Evolutionary conservation across 2,329 filamentous ascomycete species (phyloP).

Genomic region (Didymella glomerata): DNA sequence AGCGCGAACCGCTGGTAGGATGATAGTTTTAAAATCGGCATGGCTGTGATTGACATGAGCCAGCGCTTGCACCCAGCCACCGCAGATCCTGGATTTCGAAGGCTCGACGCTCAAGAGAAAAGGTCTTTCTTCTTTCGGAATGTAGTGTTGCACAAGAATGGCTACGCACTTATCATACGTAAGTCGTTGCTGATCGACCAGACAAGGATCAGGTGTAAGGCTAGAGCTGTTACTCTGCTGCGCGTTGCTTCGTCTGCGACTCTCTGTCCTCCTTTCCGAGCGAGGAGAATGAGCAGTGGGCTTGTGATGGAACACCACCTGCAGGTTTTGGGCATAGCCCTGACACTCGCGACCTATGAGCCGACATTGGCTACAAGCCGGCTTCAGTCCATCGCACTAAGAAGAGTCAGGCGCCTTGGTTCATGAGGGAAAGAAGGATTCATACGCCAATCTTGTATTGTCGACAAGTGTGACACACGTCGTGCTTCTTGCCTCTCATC

Average conservation of each 20-base stretch:
- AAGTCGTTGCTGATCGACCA: neutral
- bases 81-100: constrained; percentile 15
- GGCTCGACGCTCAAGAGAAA: constrained; percentile 10
- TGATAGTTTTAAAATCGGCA: constrained; percentile 1
- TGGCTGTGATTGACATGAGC: constrained; percentile 11
- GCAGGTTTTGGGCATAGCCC: constrained; percentile 10
- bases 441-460: constrained; percentile 15
- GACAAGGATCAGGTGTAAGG: too few relatives aligned
- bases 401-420: neutral
- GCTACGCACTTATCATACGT: constrained; percentile 12
- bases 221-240: neutral
- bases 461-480: constrained; percentile 14
- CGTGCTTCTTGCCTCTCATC: constrained; percentile 14
- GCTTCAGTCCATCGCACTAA: constrained; percentile 11
- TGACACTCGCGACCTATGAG: constrained; percentile 7
- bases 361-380: constrained; percentile 8
- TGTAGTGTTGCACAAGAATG: constrained; percentile 11
- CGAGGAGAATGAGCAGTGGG: neutral
- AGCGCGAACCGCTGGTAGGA: constrained; percentile 11
- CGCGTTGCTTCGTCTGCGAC: neutral
- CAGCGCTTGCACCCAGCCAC: constrained; percentile 16
- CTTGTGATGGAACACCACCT: constrained; percentile 8
- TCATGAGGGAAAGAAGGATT: neutral
- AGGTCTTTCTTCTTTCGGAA: constrained; percentile 13
- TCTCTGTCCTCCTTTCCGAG: neutral